A percentile compares a stretch with the other conserved stretches of the same genome.
Evolutionary conservation across 225 moss, liverwort and hornwort genomes (phyloP).

Genomic region (Pseudoscleropodium purum): DNA sequence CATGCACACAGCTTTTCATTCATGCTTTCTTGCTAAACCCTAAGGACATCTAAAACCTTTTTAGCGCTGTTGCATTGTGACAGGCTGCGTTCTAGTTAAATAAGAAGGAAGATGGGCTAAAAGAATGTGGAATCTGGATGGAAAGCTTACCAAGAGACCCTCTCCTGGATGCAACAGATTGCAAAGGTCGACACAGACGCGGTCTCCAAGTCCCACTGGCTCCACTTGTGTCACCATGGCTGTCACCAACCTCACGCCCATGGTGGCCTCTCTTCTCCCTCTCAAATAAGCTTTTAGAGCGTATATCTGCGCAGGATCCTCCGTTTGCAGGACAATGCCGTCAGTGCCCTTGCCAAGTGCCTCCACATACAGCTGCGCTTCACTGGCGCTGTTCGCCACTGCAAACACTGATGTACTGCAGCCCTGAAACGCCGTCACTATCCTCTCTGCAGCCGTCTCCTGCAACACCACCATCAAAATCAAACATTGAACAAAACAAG

Average conservation of each 20-base stretch:
- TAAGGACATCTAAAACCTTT: neutral
- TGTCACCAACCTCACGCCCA: slow-evolving; percentile 50
- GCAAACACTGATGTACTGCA: slow-evolving; percentile 60
- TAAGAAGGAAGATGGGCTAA: neutral
- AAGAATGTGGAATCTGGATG: neutral
- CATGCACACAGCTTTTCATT: neutral
- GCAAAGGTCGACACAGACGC: slow-evolving; percentile 94
- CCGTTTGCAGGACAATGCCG: slow-evolving; percentile 71
- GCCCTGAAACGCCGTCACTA: slow-evolving; percentile 76
- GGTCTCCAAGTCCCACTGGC: slow-evolving; percentile 81
- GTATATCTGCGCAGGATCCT: slow-evolving; percentile 61
- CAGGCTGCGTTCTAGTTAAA: neutral
- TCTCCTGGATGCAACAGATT: slow-evolving; percentile 84
- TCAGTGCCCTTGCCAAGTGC: slow-evolving; percentile 80
- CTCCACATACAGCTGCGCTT: slow-evolving; percentile 80
- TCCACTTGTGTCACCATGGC: slow-evolving; percentile 66
- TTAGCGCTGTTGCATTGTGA: neutral
- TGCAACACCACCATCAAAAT: slow-evolving; percentile 4
- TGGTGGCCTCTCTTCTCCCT: slow-evolving; percentile 40
- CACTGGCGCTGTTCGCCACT: slow-evolving; percentile 45
- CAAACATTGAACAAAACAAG: neutral
- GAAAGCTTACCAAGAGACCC: slow-evolving; percentile 65
- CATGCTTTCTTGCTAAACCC: neutral
- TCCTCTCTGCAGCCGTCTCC: slow-evolving; percentile 65
- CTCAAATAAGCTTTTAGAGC: slow-evolving; percentile 63